Evolutionary conservation across 1,284 basidiomycete genomes (phyloP).

Genomic region (Farysia itapuensis): DNA sequence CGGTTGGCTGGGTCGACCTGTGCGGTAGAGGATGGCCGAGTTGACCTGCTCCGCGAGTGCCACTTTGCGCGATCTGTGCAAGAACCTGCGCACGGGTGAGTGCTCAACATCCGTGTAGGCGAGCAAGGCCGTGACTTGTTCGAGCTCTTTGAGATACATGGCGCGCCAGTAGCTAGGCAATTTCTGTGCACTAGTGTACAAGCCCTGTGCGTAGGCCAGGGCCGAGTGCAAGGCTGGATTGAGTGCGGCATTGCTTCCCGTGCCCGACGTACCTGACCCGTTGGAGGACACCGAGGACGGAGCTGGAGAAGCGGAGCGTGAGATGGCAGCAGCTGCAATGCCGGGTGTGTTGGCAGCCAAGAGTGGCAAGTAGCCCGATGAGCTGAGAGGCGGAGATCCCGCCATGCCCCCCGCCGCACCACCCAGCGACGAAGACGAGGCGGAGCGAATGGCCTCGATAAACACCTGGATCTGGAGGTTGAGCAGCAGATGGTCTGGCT

Average conservation of each 20-base stretch:
- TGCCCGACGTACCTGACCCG: slow-evolving; percentile 33
- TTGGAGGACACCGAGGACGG: slow-evolving; percentile 38
- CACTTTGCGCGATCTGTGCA: slow-evolving; percentile 72
- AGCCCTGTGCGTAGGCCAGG: slow-evolving; percentile 37
- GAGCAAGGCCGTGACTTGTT: slow-evolving; percentile 72
- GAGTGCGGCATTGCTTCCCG: slow-evolving; percentile 11
- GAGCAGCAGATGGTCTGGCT: slow-evolving; percentile 73
- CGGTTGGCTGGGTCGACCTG: slow-evolving; percentile 48
- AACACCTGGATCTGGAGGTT: slow-evolving; percentile 82
- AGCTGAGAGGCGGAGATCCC: slow-evolving; percentile 1
- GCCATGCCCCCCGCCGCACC: neutral
- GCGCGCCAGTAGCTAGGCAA: slow-evolving; percentile 52
- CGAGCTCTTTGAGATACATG: slow-evolving; percentile 70
- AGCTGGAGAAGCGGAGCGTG: slow-evolving; percentile 42
- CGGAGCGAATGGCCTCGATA: slow-evolving; percentile 75
- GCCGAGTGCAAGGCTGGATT: slow-evolving; percentile 43
- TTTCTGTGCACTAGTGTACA: slow-evolving; percentile 42
- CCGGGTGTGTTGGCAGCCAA: slow-evolving; percentile 28
- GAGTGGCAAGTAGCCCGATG: slow-evolving; percentile 14
- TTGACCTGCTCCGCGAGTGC: slow-evolving; percentile 82
- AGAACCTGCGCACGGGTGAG: slow-evolving; percentile 70
- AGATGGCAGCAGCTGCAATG: slow-evolving; percentile 31
- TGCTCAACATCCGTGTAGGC: slow-evolving; percentile 74
- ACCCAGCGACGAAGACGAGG: slow-evolving; percentile 20
- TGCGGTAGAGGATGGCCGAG: slow-evolving; percentile 69